Evolutionary conservation across 2,329 filamentous ascomycete species (phyloP).

Genomic region (Fonsecaea nubica): DNA sequence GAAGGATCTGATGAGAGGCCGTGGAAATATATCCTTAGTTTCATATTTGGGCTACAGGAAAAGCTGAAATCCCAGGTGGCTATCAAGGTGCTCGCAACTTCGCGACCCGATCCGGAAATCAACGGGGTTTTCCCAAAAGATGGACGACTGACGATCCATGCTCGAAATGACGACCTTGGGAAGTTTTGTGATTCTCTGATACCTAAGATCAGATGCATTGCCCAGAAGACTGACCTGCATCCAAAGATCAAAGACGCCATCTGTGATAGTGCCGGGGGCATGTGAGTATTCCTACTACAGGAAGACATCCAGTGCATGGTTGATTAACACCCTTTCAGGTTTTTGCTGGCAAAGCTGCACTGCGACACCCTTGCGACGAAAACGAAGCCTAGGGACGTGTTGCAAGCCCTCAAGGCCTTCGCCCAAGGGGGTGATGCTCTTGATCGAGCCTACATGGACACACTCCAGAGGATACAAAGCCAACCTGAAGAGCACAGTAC

Average conservation of each 20-base stretch:
- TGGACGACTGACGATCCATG: slow-evolving; percentile 9
- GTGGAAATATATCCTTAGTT: slow-evolving; percentile 6
- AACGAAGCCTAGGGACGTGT: slow-evolving; percentile 34
- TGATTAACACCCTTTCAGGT: slow-evolving; percentile 27
- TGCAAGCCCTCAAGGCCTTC: slow-evolving; percentile 35
- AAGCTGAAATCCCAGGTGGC: not conserved
- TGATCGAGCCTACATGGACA: slow-evolving; percentile 39
- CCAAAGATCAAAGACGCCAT: slow-evolving; percentile 17
- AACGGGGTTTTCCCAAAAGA: not conserved
- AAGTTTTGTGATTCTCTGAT: slow-evolving; percentile 20
- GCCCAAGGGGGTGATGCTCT: slow-evolving; percentile 28
- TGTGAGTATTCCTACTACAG: slow-evolving; percentile 13
- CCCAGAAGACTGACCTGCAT: slow-evolving; percentile 16
- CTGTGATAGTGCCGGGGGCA: slow-evolving; percentile 18
- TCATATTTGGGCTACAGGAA: slow-evolving; percentile 7
- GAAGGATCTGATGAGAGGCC: slow-evolving; percentile 25
- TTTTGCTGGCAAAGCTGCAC: slow-evolving; percentile 40
- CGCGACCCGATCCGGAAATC: slow-evolving; percentile 15
- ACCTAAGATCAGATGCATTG: slow-evolving; percentile 14
- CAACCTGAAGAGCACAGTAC: slow-evolving; percentile 39
- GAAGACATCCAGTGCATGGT: not conserved
- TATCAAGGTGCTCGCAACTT: slow-evolving; percentile 18
- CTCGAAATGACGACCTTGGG: slow-evolving; percentile 17
- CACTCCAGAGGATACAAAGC: slow-evolving; percentile 39
- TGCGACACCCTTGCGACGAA: slow-evolving; percentile 38